phyloP scores from a whole-genome alignment of 768 basidiomycete species.

The Scleroderma citrinum region DNA sequence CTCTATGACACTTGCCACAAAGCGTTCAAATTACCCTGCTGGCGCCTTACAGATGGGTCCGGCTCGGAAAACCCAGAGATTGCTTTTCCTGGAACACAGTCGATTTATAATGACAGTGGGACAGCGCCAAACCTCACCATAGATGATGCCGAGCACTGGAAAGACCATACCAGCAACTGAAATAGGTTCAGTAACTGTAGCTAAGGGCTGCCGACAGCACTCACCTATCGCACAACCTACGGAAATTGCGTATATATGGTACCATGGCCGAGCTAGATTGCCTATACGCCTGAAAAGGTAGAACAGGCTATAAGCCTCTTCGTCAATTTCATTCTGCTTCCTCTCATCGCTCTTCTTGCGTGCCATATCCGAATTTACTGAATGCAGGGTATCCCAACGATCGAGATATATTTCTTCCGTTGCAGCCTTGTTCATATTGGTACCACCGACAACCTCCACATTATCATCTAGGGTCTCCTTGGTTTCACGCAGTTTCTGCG shows the following conservation, averaged over 20 bases:
- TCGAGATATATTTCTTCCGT: slow-evolving; percentile 60
- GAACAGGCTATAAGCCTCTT: slow-evolving; percentile 39
- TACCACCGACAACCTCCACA: slow-evolving; percentile 11
- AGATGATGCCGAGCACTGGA: slow-evolving; percentile 69
- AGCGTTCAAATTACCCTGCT: slow-evolving; percentile 50
- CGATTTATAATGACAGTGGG: too few relatives aligned
- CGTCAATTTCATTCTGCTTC: slow-evolving; percentile 24
- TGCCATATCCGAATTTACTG: slow-evolving; percentile 62
- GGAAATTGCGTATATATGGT: slow-evolving; percentile 56
- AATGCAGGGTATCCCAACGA: slow-evolving; percentile 36
- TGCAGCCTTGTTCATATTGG: slow-evolving; percentile 49
- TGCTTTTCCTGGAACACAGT: background rate
- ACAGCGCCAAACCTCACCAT: slow-evolving; percentile 26
- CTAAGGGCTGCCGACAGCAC: background rate
- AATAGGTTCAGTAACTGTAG: background rate
- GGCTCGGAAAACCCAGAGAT: background rate
- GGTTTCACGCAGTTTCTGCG: slow-evolving; percentile 71
- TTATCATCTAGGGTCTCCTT: slow-evolving; percentile 26
- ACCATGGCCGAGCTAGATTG: slow-evolving; percentile 51
- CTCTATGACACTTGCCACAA: slow-evolving; percentile 41
- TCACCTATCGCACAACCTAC: slow-evolving; percentile 44
- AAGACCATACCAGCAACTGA: slow-evolving; percentile 57
- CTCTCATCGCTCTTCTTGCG: slow-evolving; percentile 40
- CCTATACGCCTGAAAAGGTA: slow-evolving; percentile 73
- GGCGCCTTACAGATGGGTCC: background rate